Percentiles rank a stretch among this genome's conserved stretches.
Conservation (phyloP, 1,284 basidiomycete species). For the Heterobasidion annosum region DNA sequence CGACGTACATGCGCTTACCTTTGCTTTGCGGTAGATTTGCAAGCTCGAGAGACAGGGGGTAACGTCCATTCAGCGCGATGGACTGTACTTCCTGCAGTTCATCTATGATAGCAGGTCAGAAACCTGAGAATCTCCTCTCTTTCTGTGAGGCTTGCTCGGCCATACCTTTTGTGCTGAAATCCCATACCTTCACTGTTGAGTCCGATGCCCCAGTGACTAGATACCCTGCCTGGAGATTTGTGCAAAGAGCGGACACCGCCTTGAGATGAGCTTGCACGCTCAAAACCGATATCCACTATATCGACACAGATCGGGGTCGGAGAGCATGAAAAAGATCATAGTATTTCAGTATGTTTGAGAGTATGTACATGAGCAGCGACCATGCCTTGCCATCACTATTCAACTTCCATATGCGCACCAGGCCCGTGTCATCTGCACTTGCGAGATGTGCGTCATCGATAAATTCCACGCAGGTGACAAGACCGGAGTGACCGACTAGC, state of each 20-base stretch:
- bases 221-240: slow-evolving; percentile 24
- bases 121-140: neutral
- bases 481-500: slow-evolving; percentile 63
- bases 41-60: slow-evolving; percentile 66
- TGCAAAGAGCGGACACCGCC: slow-evolving; percentile 58
- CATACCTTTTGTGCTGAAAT: slow-evolving; percentile 21
- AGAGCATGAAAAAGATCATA: slow-evolving; percentile 7
- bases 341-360: slow-evolving; percentile 5
- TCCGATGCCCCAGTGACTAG: slow-evolving; percentile 80
- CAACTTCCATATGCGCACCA: slow-evolving; percentile 46
- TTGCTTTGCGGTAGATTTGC: slow-evolving; percentile 55
- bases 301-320: slow-evolving; percentile 7
- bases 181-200: slow-evolving; percentile 68
- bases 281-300: slow-evolving; percentile 44
- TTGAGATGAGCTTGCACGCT: slow-evolving; percentile 53
- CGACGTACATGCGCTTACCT: slow-evolving; percentile 30
- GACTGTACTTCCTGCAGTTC: slow-evolving; percentile 44
- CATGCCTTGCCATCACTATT: slow-evolving; percentile 27
- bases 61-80: slow-evolving; percentile 60
- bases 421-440: slow-evolving; percentile 71
- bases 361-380: slow-evolving; percentile 11
- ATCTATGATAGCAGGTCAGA: slow-evolving; percentile 19
- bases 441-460: slow-evolving; percentile 36
- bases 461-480: slow-evolving; percentile 75
- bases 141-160: slow-evolving; percentile 15